Percentiles rank a stretch among this genome's conserved stretches.
Evolutionary conservation across 2,329 filamentous ascomycete species (phyloP).

Genomic region (Cordyceps fumosorosea): DNA sequence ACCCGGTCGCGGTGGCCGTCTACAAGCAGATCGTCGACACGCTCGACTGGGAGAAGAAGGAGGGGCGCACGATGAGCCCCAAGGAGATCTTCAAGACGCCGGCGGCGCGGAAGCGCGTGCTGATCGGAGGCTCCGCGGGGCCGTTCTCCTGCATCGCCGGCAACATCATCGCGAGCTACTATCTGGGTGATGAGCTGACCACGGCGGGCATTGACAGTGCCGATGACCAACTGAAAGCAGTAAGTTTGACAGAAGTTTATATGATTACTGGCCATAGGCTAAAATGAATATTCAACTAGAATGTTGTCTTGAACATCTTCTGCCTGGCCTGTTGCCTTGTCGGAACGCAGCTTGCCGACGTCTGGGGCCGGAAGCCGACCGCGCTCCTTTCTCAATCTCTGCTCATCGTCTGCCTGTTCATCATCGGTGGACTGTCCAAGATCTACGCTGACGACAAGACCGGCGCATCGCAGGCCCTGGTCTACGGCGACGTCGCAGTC

Average conservation of each 20-base stretch:
- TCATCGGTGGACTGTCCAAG: slow-evolving; percentile 45
- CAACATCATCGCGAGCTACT: slow-evolving; percentile 35
- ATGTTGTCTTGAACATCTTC: slow-evolving; percentile 46
- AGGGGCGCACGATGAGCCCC: slow-evolving; percentile 35
- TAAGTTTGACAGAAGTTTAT: too few relatives aligned
- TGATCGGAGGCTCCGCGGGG: slow-evolving; percentile 40
- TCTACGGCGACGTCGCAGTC: slow-evolving; percentile 30
- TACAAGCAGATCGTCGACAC: slow-evolving; percentile 36
- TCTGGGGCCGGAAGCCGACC: slow-evolving; percentile 38
- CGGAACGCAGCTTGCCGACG: slow-evolving; percentile 36
- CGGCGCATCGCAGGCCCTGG: slow-evolving; percentile 24
- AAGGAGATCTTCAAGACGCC: slow-evolving; percentile 38
- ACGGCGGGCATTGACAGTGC: slow-evolving; percentile 39
- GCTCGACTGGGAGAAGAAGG: slow-evolving; percentile 33
- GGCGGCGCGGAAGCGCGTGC: slow-evolving; percentile 41
- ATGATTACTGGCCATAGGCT: too few relatives aligned
- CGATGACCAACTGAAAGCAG: slow-evolving; percentile 35
- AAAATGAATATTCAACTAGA: too few relatives aligned
- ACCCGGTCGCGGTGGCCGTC: slow-evolving; percentile 20
- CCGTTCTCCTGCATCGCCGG: slow-evolving; percentile 20
- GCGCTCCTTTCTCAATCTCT: slow-evolving; percentile 32
- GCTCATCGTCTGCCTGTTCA: slow-evolving; percentile 39
- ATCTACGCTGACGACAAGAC: slow-evolving; percentile 24
- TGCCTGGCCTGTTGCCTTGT: slow-evolving; percentile 35
- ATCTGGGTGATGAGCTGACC: slow-evolving; percentile 34